A percentile compares a stretch with the other conserved stretches of the same genome.
Evolutionary conservation across 768 basidiomycete genomes (phyloP).

Genomic region (Albatrellus ellisii): DNA sequence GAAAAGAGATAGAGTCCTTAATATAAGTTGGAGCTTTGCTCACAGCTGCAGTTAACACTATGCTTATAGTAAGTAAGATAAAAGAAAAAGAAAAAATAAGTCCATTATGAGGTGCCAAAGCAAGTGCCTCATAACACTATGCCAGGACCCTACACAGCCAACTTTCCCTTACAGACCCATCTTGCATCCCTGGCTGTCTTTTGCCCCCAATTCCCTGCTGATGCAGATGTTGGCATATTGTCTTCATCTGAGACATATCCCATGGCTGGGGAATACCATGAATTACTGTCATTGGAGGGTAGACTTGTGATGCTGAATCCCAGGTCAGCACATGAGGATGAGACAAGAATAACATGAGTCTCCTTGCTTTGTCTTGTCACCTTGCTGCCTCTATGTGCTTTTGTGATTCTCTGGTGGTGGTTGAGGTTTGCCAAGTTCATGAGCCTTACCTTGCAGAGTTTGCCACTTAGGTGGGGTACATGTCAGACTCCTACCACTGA

Average conservation of each 20-base stretch:
- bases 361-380: constrained; percentile 7
- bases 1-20: too few species aligned
- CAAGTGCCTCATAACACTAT: constrained; percentile 84
- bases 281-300: constrained; percentile 51
- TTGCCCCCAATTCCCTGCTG: constrained; percentile 73
- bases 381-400: too few species aligned
- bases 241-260: constrained; percentile 55
- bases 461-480: too few species aligned
- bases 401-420: too few species aligned
- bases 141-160: constrained; percentile 71
- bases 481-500: too few species aligned
- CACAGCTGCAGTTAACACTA: too few species aligned
- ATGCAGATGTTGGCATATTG: constrained; percentile 29
- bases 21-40: too few species aligned
- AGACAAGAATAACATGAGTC: background rate
- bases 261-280: constrained; percentile 79
- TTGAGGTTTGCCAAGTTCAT: too few species aligned
- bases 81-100: too few species aligned
- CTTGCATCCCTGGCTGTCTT: constrained; percentile 65
- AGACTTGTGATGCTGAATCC: constrained; percentile 2
- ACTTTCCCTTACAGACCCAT: constrained; percentile 75
- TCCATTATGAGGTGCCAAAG: too few species aligned
- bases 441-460: too few species aligned
- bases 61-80: too few species aligned
- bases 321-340: background rate